Evolutionary conservation across 208 protist species (phyloP).

Genomic region (Leptomonas pyrrhocoris): DNA sequence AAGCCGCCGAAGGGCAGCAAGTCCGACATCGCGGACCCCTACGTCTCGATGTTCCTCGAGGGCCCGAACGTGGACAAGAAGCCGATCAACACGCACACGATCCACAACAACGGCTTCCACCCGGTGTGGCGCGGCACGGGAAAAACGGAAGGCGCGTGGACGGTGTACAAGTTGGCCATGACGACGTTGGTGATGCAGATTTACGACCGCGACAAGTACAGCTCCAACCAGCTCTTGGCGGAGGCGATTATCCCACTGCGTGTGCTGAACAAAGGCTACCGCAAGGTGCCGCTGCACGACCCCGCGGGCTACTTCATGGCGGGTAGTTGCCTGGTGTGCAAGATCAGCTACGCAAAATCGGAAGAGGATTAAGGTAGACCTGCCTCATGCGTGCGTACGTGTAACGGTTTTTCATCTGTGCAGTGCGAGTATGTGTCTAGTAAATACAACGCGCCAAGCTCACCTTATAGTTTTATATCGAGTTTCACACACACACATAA

Average conservation of each 20-base stretch:
- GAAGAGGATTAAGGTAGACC: neutral
- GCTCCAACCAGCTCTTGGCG: slow-evolving; percentile 41
- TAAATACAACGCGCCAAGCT: too few relatives aligned
- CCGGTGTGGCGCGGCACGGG: slow-evolving; percentile 67
- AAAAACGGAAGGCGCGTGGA: slow-evolving; percentile 47
- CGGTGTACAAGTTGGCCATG: slow-evolving; percentile 50
- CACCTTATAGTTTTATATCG: too few relatives aligned
- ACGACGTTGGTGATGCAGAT: slow-evolving; percentile 73
- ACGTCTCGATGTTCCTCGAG: slow-evolving; percentile 57
- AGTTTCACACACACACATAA: too few relatives aligned
- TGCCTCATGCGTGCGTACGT: neutral
- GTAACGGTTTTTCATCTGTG: neutral
- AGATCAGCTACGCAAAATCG: slow-evolving; percentile 21
- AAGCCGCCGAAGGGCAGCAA: slow-evolving; percentile 47
- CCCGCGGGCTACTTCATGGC: slow-evolving; percentile 39
- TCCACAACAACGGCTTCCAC: slow-evolving; percentile 79
- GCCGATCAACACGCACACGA: slow-evolving; percentile 35
- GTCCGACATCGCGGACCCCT: slow-evolving; percentile 64
- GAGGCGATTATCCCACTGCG: slow-evolving; percentile 65
- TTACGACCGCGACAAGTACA: slow-evolving; percentile 62
- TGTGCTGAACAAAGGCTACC: slow-evolving; percentile 55
- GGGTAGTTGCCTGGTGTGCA: slow-evolving; percentile 56
- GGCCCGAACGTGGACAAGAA: slow-evolving; percentile 41
- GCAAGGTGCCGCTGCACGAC: slow-evolving; percentile 61
- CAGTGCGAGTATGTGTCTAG: neutral